These are phyloP conservation scores for Cyberlindnera subsufficiens DNA, from an alignment of 805 yeast species.

Conservation along the genomic window DNA sequence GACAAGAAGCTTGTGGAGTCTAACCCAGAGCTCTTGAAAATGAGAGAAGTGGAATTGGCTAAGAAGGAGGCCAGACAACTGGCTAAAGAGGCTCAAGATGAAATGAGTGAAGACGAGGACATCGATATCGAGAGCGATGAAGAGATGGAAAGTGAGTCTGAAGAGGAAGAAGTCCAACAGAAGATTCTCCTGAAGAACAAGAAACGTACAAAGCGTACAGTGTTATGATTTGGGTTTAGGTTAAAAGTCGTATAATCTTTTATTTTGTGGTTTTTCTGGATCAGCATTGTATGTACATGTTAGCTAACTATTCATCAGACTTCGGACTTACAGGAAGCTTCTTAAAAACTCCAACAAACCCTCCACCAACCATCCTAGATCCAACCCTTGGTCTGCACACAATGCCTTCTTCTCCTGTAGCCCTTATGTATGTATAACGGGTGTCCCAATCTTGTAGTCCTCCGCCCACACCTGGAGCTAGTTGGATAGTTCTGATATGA, in stretches of 20 bases:
- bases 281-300: slow-evolving; percentile 9
- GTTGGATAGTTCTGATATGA: slow-evolving; percentile 34
- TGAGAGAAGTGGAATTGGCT: slow-evolving; percentile 90
- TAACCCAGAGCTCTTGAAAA: slow-evolving; percentile 82
- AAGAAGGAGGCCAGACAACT: slow-evolving; percentile 67
- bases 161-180: slow-evolving; percentile 40
- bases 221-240: slow-evolving; percentile 3
- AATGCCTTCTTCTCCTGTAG: slow-evolving; percentile 33
- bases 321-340: slow-evolving; percentile 20
- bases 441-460: slow-evolving; percentile 49
- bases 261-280: slow-evolving; percentile 1
- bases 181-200: slow-evolving; percentile 29
- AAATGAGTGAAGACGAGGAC: slow-evolving; percentile 48
- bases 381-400: slow-evolving; percentile 50
- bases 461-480: slow-evolving; percentile 44
- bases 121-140: slow-evolving; percentile 56
- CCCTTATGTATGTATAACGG: slow-evolving; percentile 32
- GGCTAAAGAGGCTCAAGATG: slow-evolving; percentile 45
- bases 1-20: slow-evolving; percentile 86
- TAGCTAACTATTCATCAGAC: too few species aligned
- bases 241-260: neutral
- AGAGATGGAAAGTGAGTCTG: slow-evolving; percentile 37
- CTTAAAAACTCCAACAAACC: slow-evolving; percentile 40
- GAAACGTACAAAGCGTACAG: slow-evolving; percentile 21
- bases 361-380: slow-evolving; percentile 41